These are phyloP conservation scores for Moringa oleifera DNA, from an alignment of 345 rosid species.

Conservation along the genomic window DNA sequence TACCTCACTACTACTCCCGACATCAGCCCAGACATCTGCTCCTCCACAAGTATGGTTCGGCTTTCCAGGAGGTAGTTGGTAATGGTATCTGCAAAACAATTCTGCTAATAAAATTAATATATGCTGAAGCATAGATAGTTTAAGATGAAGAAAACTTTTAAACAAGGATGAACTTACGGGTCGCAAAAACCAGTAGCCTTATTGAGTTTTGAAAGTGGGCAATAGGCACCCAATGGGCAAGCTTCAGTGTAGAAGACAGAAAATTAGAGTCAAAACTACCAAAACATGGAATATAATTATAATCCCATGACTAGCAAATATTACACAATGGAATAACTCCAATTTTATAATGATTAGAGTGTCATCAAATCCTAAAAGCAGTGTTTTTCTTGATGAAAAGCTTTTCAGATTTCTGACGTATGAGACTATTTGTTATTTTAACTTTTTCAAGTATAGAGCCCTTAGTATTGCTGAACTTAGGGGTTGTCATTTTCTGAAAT, in stretches of 20 bases:
- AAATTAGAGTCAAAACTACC: not conserved
- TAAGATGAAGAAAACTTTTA: not conserved
- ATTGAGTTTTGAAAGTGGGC: conserved; percentile 71
- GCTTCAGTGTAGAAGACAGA: conserved; percentile 42
- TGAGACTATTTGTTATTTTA: no score
- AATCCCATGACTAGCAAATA: not conserved
- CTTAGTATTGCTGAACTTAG: no score
- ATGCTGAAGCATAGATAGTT: conserved; percentile 17
- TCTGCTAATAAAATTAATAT: conserved; percentile 43
- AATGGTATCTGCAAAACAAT: conserved; percentile 66
- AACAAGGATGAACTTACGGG: conserved; percentile 66
- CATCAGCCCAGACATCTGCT: conserved; percentile 92
- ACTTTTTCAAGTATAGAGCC: no score
- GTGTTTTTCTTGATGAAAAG: no score
- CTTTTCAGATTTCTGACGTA: no score
- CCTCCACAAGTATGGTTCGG: conserved; percentile 88
- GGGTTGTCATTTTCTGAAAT: no score
- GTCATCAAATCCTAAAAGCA: not conserved
- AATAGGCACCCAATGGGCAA: conserved; percentile 90
- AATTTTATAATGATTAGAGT: not conserved
- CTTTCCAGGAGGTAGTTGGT: conserved; percentile 75
- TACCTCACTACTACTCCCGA: conserved; percentile 64
- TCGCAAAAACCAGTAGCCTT: conserved; percentile 80
- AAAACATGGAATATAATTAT: not conserved
- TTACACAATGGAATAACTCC: not conserved